These are phyloP conservation scores for Linnemannia hyalina DNA, from an alignment of 192 early-diverging fungal genomes.

Conservation along the genomic window DNA sequence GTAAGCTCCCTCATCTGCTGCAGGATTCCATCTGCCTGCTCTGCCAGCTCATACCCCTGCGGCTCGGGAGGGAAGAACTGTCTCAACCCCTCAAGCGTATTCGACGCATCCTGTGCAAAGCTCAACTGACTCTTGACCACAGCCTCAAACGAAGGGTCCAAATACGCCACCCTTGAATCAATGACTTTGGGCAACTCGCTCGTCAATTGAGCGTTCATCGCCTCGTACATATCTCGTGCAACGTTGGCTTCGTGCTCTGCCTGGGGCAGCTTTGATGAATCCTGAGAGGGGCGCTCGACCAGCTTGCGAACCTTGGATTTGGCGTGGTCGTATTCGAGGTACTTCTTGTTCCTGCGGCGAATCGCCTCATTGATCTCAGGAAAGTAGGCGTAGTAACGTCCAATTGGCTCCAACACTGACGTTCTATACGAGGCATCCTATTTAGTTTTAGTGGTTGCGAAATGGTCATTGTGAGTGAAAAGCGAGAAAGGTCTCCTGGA, in stretches of 20 bases:
- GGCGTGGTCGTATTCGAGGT: slow-evolving; percentile 91
- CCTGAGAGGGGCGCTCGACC: slow-evolving; percentile 83
- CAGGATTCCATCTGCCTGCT: slow-evolving; percentile 84
- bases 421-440: slow-evolving; percentile 86
- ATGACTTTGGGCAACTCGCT: slow-evolving; percentile 92
- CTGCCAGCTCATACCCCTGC: slow-evolving; percentile 68
- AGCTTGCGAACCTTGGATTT: slow-evolving; percentile 81
- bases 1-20: slow-evolving; percentile 90
- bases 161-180: slow-evolving; percentile 88
- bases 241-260: slow-evolving; percentile 87
- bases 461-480: not conserved
- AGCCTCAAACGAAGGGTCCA: slow-evolving; percentile 97
- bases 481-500: not conserved
- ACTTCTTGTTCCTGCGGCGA: slow-evolving; percentile 87
- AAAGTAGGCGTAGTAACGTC: slow-evolving; percentile 86
- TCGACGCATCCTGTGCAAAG: slow-evolving; percentile 87
- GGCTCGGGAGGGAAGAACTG: slow-evolving; percentile 67
- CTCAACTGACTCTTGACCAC: slow-evolving; percentile 91
- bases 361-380: slow-evolving; percentile 96
- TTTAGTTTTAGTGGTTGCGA: not conserved
- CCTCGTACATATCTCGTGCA: slow-evolving; percentile 84
- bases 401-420: slow-evolving; percentile 92
- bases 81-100: slow-evolving; percentile 75
- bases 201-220: slow-evolving; percentile 85
- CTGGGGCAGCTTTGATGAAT: slow-evolving; percentile 71